A percentile compares a stretch with the other conserved stretches of the same genome.
These are phyloP conservation scores for Murraya koenigii DNA, from an alignment of 345 rosid species.

Conservation along the genomic window DNA sequence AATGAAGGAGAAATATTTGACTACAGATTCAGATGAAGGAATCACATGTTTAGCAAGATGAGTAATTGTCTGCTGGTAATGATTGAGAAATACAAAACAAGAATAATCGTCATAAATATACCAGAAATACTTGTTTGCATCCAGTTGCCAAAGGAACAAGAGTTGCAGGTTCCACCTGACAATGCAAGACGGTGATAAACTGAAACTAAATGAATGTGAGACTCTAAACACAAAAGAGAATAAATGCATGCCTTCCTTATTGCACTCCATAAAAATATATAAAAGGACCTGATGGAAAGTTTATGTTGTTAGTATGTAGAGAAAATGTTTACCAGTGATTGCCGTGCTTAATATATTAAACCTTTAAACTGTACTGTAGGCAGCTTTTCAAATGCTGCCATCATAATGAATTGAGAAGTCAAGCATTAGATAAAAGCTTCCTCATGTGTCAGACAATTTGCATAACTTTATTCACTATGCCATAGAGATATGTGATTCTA, in stretches of 20 bases:
- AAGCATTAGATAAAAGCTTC: too few relatives aligned
- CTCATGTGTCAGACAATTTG: too few relatives aligned
- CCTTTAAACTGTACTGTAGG: not conserved
- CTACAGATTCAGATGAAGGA: not conserved
- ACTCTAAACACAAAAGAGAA: not conserved
- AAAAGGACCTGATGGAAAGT: not conserved
- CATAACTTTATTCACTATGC: not conserved
- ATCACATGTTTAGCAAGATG: not conserved
- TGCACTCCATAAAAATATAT: not conserved
- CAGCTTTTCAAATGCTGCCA: not conserved
- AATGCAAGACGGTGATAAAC: slow-evolving; percentile 6
- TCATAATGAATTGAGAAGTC: not conserved
- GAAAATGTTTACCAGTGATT: not conserved
- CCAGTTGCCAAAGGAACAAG: slow-evolving; percentile 90
- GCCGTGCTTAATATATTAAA: not conserved
- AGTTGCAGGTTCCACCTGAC: slow-evolving; percentile 94
- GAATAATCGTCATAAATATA: slow-evolving; percentile 21
- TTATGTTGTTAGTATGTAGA: not conserved
- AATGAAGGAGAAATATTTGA: not conserved
- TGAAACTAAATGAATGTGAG: not conserved
- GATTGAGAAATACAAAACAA: not conserved
- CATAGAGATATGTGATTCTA: not conserved
- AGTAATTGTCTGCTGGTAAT: not conserved
- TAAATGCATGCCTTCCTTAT: not conserved
- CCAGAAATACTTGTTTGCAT: slow-evolving; percentile 99